A percentile compares a stretch with the other conserved stretches of the same genome.
These are phyloP conservation scores for Pythium phragmiticola DNA, from an alignment of 352 stramenopile species.

Conservation along the genomic window DNA sequence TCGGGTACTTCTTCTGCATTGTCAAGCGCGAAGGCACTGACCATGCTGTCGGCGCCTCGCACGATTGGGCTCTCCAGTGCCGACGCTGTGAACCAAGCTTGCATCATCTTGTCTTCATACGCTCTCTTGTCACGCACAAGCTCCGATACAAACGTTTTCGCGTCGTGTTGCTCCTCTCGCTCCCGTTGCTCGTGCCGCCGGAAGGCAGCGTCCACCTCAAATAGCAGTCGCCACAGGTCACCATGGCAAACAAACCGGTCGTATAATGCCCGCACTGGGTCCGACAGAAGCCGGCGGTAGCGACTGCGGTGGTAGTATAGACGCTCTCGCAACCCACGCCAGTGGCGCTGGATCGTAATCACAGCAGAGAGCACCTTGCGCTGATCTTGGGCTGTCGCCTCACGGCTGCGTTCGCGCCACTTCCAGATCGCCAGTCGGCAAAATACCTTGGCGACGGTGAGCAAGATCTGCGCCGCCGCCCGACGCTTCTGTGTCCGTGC, in stretches of 20 bases:
- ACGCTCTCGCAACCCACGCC: conserved; percentile 47
- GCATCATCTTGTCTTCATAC: conserved; percentile 59
- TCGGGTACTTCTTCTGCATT: not conserved
- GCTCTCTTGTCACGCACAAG: conserved; percentile 44
- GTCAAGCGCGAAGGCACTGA: conserved; percentile 22
- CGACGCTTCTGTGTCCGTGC: conserved; percentile 8
- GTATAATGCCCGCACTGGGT: conserved; percentile 42
- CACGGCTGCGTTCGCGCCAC: conserved; percentile 33
- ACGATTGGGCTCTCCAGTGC: conserved; percentile 54
- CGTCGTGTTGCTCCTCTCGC: conserved; percentile 40
- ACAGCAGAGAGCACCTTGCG: conserved; percentile 29
- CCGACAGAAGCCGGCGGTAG: conserved; percentile 36
- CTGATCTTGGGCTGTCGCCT: conserved; percentile 29
- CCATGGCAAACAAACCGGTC: conserved; percentile 48
- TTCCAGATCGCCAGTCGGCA: conserved; percentile 26
- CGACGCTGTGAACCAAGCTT: conserved; percentile 59
- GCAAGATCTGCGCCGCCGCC: conserved; percentile 10
- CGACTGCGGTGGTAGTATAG: conserved; percentile 42
- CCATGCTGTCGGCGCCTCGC: conserved; percentile 28
- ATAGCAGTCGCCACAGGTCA: conserved; percentile 59
- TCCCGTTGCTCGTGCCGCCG: conserved; percentile 47
- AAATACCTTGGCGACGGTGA: conserved; percentile 14
- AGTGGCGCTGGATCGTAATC: conserved; percentile 50
- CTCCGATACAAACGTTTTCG: conserved; percentile 49
- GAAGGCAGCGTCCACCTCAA: conserved; percentile 63